Base-by-base conservation (phyloP, 2,329 filamentous ascomycete genomes). In the Sordariomycetes sp. region DNA sequence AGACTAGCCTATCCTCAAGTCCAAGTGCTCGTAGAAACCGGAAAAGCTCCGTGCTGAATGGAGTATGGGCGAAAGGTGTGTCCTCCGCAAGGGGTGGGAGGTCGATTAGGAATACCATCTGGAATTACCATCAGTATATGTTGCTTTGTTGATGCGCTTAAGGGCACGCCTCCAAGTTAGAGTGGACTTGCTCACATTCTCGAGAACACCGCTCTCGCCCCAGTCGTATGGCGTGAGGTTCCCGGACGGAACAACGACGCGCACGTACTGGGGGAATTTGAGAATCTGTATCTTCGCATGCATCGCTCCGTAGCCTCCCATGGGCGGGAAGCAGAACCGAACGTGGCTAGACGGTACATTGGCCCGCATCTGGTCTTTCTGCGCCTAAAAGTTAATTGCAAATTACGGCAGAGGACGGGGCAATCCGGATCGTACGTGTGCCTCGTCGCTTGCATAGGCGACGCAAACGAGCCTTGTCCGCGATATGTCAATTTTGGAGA, bases 221-320 rank as follows among this genome's bases (percentile, higher is more conserved):
- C 94, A 97, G 68, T 99, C 93, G 65, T 89, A 90, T 8, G 83
- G 78, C 14, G 88, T 85, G 54, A 97, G 75, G 65, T 99, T 99
- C 1, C 91, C 94, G 3, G 87, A 93, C 0, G 94, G 91, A 1
- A 97, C 77, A 1, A 88, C 93, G 52, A 99, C 78, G 7, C 94
- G 83, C 18, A 97, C 71, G 68, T 91, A 85, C 1, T 73, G 73
- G 0, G 80, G 73, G 64, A 90, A 89, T 65, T 91, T 93, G n/a
- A 97, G 78, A 1, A 97, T 72, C 80, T 96, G 92, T 51, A 97
- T 76, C 68, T 99, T 97, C 55, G 90, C 96, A 71, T 97, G 94
- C 91, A 97, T 96, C 65, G 80, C 85, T 25, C 85, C 87, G 6
- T 81, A 76, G 1, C 83, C 81, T 48, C 83, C 76, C 89, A 97